Base-by-base conservation (phyloP, 768 basidiomycete species). In the Tylopilus plumbeoviolaceoides region DNA sequence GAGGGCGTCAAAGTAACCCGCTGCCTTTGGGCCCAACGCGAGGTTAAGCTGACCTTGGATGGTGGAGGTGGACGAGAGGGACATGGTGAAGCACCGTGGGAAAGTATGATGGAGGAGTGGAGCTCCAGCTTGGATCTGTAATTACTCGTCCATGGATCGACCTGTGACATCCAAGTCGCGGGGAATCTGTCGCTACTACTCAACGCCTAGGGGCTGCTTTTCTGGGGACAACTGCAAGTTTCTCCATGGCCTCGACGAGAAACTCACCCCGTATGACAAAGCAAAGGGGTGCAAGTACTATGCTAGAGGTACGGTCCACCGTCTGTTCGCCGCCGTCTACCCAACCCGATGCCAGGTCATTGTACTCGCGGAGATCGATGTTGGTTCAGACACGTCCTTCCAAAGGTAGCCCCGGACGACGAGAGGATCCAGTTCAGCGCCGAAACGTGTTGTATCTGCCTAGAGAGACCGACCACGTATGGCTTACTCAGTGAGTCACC, bases 181-280 rank as follows among this genome's bases (percentile, higher is more conserved):
- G 44, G 89, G 89, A 1, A 62, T 83, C 42, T 91, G 89, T 72
- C 75, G 73, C 47, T 91, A 86, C 64, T 88, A 87, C 62, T 69
- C 72, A 14, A 75, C 78, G 18, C 66, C 75, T 0, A 73, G 85
- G 45, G 89, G 90, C 8, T 92, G 89, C 70, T 87, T 81, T 56
- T 77, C 81, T 7, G 84, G 82, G 33, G 69, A 80, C 47, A 67
- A 68, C 7, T 92, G 89, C 81, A 90, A 87, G 73, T 92, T 91
- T 67, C 73, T 87, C 11, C 89, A 92, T 55, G 81, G 79, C 44
- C 72, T 75, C 23, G 60, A 72, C 59, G 66, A 76, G 66, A 60
- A 67, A 64, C 33, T 87, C 40, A 85, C 87, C 3, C 85, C 84
- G 3, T 87, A 81, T 60, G 89, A 91, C 71, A 75, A 82, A 68